Conservation (phyloP, 345 rosid species). For the Acer saccharum region DNA sequence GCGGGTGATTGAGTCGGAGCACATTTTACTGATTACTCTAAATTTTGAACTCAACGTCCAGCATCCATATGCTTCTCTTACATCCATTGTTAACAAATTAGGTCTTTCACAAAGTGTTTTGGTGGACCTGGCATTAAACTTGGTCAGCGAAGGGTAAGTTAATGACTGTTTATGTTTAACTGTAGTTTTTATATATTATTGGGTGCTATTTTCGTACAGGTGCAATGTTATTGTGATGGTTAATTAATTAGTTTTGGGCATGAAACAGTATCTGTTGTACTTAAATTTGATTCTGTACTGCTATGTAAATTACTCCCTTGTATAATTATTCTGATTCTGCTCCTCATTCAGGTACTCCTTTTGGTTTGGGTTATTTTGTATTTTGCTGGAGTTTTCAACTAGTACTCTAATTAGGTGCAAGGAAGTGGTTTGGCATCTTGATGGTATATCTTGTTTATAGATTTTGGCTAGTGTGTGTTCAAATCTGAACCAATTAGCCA, state of each 20-base stretch:
- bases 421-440: constrained; percentile 28
- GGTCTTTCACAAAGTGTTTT: constrained; percentile 68
- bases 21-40: constrained; percentile 68
- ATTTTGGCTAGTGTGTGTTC: constrained; percentile 25
- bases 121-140: constrained; percentile 71
- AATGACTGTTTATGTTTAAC: constrained; percentile 11
- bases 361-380: constrained; percentile 26
- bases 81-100: constrained; percentile 60
- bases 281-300: constrained; percentile 15
- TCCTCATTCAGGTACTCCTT: constrained; percentile 32
- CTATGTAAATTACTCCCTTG: constrained; percentile 9
- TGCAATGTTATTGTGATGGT: constrained; percentile 16
- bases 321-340: constrained; percentile 24
- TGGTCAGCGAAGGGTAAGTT: constrained; percentile 84
- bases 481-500: constrained; percentile 20
- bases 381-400: constrained; percentile 21
- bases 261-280: constrained; percentile 15
- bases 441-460: constrained; percentile 22
- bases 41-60: constrained; percentile 80
- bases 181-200: constrained; percentile 15
- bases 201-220: constrained; percentile 26
- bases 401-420: constrained; percentile 20
- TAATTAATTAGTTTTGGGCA: constrained; percentile 18
- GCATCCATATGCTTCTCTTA: constrained; percentile 72
- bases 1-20: constrained; percentile 71